Evolutionary conservation across 495 filamentous ascomycete species (phyloP).

Genomic region (Jackrogersella multiformis): DNA sequence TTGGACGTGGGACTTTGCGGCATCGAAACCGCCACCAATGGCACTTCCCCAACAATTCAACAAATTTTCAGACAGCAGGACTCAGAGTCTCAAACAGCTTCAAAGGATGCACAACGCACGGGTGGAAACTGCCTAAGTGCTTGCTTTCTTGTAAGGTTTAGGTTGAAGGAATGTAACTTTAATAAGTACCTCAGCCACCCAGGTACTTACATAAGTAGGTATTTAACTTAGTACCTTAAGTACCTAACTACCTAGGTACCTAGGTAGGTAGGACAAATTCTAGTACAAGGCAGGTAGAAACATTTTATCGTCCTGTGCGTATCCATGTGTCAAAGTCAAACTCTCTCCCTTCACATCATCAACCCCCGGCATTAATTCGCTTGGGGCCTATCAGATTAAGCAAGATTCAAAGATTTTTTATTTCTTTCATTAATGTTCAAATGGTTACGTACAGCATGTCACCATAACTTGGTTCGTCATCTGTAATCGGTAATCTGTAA

Average conservation of each 20-base stretch:
- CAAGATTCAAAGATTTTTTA: constrained; percentile 7
- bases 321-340: constrained; percentile 14
- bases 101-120: constrained; percentile 25
- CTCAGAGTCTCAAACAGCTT: too few species aligned
- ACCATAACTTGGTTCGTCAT: constrained; percentile 21
- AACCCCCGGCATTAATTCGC: constrained; percentile 21
- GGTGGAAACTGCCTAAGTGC: constrained; percentile 4
- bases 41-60: constrained; percentile 51
- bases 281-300: too few species aligned
- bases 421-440: too few species aligned
- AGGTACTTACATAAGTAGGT: too few species aligned
- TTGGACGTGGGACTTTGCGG: constrained; percentile 41
- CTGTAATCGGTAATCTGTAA: not conserved
- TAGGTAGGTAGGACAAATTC: constrained; percentile 5
- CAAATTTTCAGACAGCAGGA: constrained; percentile 45
- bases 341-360: constrained; percentile 7
- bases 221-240: too few species aligned
- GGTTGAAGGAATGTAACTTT: constrained; percentile 6
- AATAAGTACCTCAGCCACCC: too few species aligned
- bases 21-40: constrained; percentile 37
- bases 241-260: constrained; percentile 29
- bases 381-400: constrained; percentile 22
- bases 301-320: constrained; percentile 14
- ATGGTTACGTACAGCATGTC: not conserved
- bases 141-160: not conserved